Conservation (phyloP, 352 stramenopile species). For the Pythium dissotocum region DNA sequence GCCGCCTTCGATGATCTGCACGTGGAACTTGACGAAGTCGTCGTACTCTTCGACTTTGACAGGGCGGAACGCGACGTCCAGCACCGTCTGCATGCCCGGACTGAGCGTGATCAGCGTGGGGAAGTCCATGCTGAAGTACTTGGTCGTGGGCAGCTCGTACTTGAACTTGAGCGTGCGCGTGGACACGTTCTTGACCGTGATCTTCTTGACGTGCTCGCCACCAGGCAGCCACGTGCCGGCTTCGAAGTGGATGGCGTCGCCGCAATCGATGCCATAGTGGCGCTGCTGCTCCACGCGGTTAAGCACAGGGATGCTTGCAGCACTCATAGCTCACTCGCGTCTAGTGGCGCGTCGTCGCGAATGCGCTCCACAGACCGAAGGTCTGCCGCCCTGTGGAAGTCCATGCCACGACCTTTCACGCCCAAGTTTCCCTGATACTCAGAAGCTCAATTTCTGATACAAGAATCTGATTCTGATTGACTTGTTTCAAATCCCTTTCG, state of each 20-base stretch:
- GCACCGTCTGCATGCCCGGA: conserved; percentile 79
- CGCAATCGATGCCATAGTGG: conserved; percentile 76
- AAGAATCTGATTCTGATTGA: not conserved
- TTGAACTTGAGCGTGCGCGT: conserved; percentile 89
- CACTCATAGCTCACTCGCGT: not conserved
- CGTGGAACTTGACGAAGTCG: conserved; percentile 89
- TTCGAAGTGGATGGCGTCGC: conserved; percentile 87
- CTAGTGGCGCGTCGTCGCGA: not conserved
- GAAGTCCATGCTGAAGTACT: conserved; percentile 95
- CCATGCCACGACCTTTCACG: conserved; percentile 19
- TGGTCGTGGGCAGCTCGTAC: conserved; percentile 90
- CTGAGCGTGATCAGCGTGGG: conserved; percentile 87
- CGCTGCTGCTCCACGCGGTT: conserved; percentile 72
- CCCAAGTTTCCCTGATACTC: not conserved
- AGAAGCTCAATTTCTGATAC: not conserved
- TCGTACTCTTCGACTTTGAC: conserved; percentile 90
- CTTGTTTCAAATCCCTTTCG: not conserved
- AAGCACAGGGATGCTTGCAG: conserved; percentile 46
- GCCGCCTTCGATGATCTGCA: conserved; percentile 82
- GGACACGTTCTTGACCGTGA: conserved; percentile 92
- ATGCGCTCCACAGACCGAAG: not conserved
- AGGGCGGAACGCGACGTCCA: conserved; percentile 91
- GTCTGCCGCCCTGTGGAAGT: not conserved
- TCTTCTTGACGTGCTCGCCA: conserved; percentile 89
- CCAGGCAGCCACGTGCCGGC: conserved; percentile 89